Percentiles rank a stretch among this genome's conserved stretches.
phyloP scores from a whole-genome alignment of 768 basidiomycete species.

The Suillus variegatus region DNA sequence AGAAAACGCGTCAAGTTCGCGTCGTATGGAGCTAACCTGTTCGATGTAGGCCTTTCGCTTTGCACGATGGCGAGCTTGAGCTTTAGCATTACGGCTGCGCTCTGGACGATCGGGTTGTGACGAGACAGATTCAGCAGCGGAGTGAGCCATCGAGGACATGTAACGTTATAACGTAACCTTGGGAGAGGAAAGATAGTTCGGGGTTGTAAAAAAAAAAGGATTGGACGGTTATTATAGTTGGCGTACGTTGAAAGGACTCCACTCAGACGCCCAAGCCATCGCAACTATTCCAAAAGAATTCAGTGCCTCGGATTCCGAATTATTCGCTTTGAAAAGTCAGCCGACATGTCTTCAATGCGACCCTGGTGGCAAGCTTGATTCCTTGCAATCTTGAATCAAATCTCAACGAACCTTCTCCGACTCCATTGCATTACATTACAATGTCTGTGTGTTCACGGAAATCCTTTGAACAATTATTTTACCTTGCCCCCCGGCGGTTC shows the following conservation, averaged over 20 bases:
- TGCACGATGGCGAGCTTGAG: slow-evolving; percentile 87
- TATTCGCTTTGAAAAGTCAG: slow-evolving; percentile 46
- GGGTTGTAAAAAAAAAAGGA: slow-evolving; percentile 45
- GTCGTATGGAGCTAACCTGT: slow-evolving; percentile 52
- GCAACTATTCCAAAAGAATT: slow-evolving; percentile 26
- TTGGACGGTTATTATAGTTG: slow-evolving; percentile 38
- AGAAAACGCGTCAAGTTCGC: slow-evolving; percentile 13
- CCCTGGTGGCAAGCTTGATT: slow-evolving; percentile 36
- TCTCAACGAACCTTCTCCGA: slow-evolving; percentile 25
- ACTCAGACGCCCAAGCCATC: slow-evolving; percentile 26
- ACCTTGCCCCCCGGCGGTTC: slow-evolving; percentile 6
- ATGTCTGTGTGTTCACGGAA: not conserved
- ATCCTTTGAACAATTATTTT: slow-evolving; percentile 1
- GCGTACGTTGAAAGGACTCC: slow-evolving; percentile 12
- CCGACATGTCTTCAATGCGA: slow-evolving; percentile 34
- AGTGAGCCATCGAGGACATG: slow-evolving; percentile 59
- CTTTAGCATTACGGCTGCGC: slow-evolving; percentile 84
- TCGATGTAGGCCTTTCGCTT: slow-evolving; percentile 94
- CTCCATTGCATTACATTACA: no score
- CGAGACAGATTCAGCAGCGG: slow-evolving; percentile 45
- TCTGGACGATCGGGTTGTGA: slow-evolving; percentile 66
- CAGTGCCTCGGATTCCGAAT: slow-evolving; percentile 47
- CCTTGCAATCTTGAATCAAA: slow-evolving; percentile 33
- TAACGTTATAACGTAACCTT: slow-evolving; percentile 46
- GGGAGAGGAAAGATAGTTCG: slow-evolving; percentile 45